These are phyloP conservation scores for Ceratobasidium sp. DNA, from an alignment of 1,284 basidiomycete species.

Conservation along the genomic window DNA sequence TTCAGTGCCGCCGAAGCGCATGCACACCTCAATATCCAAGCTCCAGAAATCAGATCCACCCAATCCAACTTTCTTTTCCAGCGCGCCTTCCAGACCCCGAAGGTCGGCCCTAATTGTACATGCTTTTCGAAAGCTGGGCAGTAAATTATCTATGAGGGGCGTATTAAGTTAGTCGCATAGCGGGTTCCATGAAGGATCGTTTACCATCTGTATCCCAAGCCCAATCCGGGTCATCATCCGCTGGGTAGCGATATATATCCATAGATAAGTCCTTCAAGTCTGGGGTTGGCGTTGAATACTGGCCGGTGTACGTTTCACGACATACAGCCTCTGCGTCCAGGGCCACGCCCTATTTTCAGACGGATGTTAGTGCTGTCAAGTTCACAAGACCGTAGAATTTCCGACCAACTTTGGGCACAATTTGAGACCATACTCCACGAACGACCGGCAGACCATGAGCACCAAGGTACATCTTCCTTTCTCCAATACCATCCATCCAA, in stretches of 20 bases:
- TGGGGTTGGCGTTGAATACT: background rate
- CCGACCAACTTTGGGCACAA: conserved; percentile 14
- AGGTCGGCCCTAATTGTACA: conserved; percentile 22
- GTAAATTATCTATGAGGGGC: background rate
- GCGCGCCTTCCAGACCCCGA: background rate
- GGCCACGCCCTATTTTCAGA: conserved; percentile 2
- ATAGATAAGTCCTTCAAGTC: conserved; percentile 3
- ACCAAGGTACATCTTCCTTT: background rate
- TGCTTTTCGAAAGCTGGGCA: conserved; percentile 6
- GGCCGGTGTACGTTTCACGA: background rate
- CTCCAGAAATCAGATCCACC: background rate
- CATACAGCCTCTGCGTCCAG: conserved; percentile 29
- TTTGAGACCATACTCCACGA: conserved; percentile 22
- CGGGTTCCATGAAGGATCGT: background rate
- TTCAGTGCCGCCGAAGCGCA: conserved; percentile 8
- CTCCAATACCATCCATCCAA: background rate
- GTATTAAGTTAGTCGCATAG: background rate
- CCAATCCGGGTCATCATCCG: conserved; percentile 22
- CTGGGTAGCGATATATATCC: conserved; percentile 1
- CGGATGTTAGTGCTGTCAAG: background rate
- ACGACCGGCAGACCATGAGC: background rate
- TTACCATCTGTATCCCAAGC: conserved; percentile 10
- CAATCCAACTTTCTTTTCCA: background rate
- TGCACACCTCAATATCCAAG: conserved; percentile 5
- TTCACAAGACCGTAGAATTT: too few relatives aligned